Percentiles rank a stretch among this genome's conserved stretches.
Conservation (phyloP, 116 monocot species). For the Thalassia testudinum region DNA sequence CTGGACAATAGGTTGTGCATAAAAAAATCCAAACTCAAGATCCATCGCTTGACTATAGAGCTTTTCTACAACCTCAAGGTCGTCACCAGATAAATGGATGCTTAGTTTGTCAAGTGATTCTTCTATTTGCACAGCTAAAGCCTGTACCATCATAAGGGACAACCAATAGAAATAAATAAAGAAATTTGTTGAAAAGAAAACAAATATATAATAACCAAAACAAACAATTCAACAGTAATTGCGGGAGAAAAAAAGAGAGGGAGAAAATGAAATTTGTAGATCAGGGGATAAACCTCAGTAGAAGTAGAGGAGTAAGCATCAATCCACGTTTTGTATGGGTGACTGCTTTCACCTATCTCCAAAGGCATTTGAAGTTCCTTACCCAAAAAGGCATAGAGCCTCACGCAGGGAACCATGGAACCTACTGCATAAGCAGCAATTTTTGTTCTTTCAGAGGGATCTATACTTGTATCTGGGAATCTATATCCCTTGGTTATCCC, state of each 20-base stretch:
- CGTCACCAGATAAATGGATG: constrained; percentile 42
- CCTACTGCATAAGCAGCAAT: constrained; percentile 83
- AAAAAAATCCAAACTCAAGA: constrained; percentile 79
- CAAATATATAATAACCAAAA: neutral
- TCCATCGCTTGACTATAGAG: constrained; percentile 87
- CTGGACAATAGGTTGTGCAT: constrained; percentile 42
- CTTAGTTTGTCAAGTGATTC: constrained; percentile 85
- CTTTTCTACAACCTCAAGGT: constrained; percentile 6
- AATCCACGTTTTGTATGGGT: constrained; percentile 79
- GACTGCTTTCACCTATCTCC: constrained; percentile 16
- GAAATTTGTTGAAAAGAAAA: neutral
- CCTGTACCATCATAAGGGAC: constrained; percentile 16
- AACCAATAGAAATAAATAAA: no score
- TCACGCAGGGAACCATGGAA: constrained; percentile 85
- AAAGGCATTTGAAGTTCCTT: constrained; percentile 42
- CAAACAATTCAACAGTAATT: neutral
- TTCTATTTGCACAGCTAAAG: constrained; percentile 52
- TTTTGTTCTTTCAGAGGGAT: constrained; percentile 85
- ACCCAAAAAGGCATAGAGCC: constrained; percentile 65
- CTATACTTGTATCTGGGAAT: constrained; percentile 41
- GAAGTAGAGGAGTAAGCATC: constrained; percentile 37
- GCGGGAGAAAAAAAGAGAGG: neutral
- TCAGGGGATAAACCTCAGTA: constrained; percentile 60
- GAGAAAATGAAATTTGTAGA: neutral
- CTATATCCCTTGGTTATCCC: constrained; percentile 67